Conservation (phyloP, 129 eudicot genomes). For the Rutidosis leptorrhynchoides region DNA sequence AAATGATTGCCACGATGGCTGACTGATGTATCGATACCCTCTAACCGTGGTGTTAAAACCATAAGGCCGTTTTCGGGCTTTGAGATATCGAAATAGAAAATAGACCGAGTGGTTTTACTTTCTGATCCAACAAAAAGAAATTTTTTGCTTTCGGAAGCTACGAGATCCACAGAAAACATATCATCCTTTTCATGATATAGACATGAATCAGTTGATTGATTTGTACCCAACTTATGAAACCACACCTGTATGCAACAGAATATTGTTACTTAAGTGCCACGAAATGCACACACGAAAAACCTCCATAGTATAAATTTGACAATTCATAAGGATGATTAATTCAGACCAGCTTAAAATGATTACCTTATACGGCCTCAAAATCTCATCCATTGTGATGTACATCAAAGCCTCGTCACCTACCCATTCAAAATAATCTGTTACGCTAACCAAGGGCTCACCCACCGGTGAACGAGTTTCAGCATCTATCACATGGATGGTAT, state of each 20-base stretch:
- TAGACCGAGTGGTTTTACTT: constrained; percentile 81
- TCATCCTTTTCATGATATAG: constrained; percentile 96
- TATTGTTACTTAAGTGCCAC: constrained; percentile 9
- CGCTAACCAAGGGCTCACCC: constrained; percentile 75
- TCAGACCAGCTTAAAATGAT: neutral
- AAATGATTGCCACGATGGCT: constrained; percentile 92
- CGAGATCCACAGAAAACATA: constrained; percentile 65
- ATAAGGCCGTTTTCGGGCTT: constrained; percentile 60
- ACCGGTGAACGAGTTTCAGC: constrained; percentile 59
- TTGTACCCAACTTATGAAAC: constrained; percentile 76
- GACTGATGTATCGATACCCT: constrained; percentile 79
- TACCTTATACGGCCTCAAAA: constrained; percentile 90
- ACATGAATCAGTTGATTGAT: constrained; percentile 70
- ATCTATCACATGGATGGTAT: constrained; percentile 69
- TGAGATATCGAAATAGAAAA: constrained; percentile 72
- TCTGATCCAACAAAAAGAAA: constrained; percentile 75
- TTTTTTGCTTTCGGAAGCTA: constrained; percentile 82
- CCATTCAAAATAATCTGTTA: constrained; percentile 73
- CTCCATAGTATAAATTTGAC: neutral
- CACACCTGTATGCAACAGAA: constrained; percentile 55
- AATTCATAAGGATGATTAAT: neutral
- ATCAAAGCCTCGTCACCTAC: constrained; percentile 83
- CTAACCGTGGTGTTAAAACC: constrained; percentile 73
- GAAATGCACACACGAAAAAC: neutral
- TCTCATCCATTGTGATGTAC: constrained; percentile 86